Base-by-base conservation (phyloP, 2,329 filamentous ascomycete genomes). In the Orbilia oligospora region DNA sequence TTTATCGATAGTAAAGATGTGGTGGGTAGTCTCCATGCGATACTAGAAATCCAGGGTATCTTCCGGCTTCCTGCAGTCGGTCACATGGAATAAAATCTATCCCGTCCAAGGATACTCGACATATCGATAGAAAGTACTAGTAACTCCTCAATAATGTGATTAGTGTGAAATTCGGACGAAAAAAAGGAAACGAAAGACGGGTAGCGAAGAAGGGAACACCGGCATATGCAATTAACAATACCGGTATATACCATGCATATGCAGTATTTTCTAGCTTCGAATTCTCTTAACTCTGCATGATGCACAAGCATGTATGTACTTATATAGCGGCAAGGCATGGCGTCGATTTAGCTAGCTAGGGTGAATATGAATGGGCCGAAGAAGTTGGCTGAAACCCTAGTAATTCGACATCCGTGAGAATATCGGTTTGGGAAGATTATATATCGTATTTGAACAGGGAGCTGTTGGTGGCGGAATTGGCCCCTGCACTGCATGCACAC, bases 381-480 rank as follows among this genome's bases (percentile, higher is more conserved):
- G 22, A 44, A 55, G 33, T 44, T 61, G 36, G 33, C 27, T 44
- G 14, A 41, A 24, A 61, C 27, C 56, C 56, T 41, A 14, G 33
- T 36, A 20, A 8, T 24, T 24, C 33, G 56, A 27, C 3, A 0
- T n/a, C 10, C 10, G 27, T 5, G 30, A 24, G 30, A 33, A 18
- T 20, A n/a, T 61, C 20, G 56, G 27, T 49, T 65, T 30, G 41
- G 61, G 61, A 49, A 65, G 41, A 49, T 65, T 65, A 48, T 65
- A 65, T 65, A 65, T 65, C 61, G 36, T 16, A 33, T 65, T 65
- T 48, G 61, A 10, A 33, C 8, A 30, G 20, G 36, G 12, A 61
- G 20, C 20, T 49, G 61, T 65, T 65, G 61, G 61, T 65, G 61
- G 61, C 41, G 61, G 61, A 49, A 24, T 10, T 14, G n/a, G 33